Base-by-base conservation (phyloP, 805 yeast genomes). In the Scheffersomyces coipomensis region DNA sequence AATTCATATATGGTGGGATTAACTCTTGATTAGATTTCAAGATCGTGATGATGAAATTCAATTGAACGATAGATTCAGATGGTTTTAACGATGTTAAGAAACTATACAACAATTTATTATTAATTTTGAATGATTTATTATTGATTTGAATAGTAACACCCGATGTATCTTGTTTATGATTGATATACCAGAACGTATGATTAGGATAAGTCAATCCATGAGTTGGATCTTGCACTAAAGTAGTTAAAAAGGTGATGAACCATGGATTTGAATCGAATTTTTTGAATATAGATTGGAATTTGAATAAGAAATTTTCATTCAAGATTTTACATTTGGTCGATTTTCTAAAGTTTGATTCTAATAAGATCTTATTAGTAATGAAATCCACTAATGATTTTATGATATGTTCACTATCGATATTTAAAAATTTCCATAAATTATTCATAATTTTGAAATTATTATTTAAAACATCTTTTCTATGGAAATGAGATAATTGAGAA, bases 251-350 rank as follows among this genome's bases (percentile, higher is more conserved):
- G 2, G 63, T 57, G 41, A 74, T 65, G 12, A 78, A 64, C 9
- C 56, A 49, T 18, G 17, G 46, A 45, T 39, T 55, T 16, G 46
- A 55, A 22, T 43, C 61, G 24, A 45, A 35, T 38, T 51, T 62
- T 21, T 36, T 31, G 29, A 58, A 80, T 3, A 88, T 56, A 3
- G 75, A 68, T 24, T 79, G 75, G 22, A 88, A 47, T 38, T 79
- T 79, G 19, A 73, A 70, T 42, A 88, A 53, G 17, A 83, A 77
- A 70, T 85, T 78, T 54, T 90, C 97, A 49, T 87, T 88, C 52
- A 91, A 75, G 12, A 89, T 74, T 43, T 79, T 78, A 44, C 88
- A 76, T 56, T 89, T 90, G 0, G 88, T 76, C 43, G 82, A 67
- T 51, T 81, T 83, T 48, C 78, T 78, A 55, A 81, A 84, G 10